Base-by-base conservation (phyloP, 257 asterid species). In the Solanum bulbocastanum region DNA sequence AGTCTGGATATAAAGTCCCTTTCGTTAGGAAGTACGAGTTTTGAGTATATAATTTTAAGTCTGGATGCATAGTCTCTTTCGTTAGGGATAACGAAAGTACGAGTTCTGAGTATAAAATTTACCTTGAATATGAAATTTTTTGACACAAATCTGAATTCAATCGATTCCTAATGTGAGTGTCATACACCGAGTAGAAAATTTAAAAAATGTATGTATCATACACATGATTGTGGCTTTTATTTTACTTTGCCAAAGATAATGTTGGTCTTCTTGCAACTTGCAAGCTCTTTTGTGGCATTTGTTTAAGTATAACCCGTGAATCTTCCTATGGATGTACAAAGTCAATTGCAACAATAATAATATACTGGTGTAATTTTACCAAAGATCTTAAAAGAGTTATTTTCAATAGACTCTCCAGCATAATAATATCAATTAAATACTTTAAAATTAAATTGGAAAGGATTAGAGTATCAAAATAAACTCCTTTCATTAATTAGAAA, bases 271-370 rank as follows among this genome's bases (percentile, higher is more conserved):
- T n/a, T 23, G 23, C 83, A 40, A 40, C 35, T 23, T 39, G 83
- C 60, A 12, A 76, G 60, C 13, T 76, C 60, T 23, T 73, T 73
- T 52, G 30, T 30, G 20, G 79, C 32, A 60, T 76, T 18, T 18
- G 20, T 60, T 87, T 12, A 2, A 58, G 9, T 37, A 35, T 75
- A 62, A 32, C 86, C 88, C 81, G 81, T 87, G 88, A 87, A 37
- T 33, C 56, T 78, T 74, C 79, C 68, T 76, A 30, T 46, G 65
- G 65, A 33, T 46, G 30, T 30, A 81, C 9, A 49, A 74, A 81
- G 85, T 81, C 85, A 44, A 44, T 79, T 27, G 2, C 76, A 71
- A 15, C 25, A 32, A 71, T 0, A 15, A 71, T 16, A 32, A 71
- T 8, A 32, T 32, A 71, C 1, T 1, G 2, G 7, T 71, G 13